Percentiles rank a stretch among this genome's conserved stretches.
Evolutionary conservation across 257 asterid species (phyloP).

Genomic region (Jaltomata sinuosa): DNA sequence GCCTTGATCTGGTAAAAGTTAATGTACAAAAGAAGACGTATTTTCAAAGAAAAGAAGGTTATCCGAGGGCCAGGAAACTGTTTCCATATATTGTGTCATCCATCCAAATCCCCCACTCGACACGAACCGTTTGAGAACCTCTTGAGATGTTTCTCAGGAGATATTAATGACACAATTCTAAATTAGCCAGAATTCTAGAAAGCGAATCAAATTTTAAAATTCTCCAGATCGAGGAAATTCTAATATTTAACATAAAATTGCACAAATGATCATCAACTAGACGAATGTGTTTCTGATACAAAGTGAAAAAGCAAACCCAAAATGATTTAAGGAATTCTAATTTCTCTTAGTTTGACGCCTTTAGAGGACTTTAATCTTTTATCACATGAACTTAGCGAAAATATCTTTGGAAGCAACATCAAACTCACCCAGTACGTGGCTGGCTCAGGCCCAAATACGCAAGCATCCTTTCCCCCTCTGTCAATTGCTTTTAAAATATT

Average conservation of each 20-base stretch:
- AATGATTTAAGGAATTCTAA: not conserved
- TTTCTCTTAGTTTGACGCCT: not conserved
- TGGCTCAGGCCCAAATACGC: constrained; percentile 48
- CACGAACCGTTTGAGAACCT: not conserved
- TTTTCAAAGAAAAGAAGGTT: not conserved
- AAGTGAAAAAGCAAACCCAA: not conserved
- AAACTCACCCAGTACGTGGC: constrained; percentile 88
- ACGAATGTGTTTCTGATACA: not conserved
- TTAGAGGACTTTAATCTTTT: not conserved
- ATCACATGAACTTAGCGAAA: not conserved
- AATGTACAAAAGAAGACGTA: not conserved
- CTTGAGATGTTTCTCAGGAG: not conserved
- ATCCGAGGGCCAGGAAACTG: not conserved
- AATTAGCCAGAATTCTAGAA: not conserved
- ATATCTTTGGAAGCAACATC: not conserved
- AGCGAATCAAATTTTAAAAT: not conserved
- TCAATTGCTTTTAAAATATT: constrained; percentile 75
- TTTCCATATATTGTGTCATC: not conserved
- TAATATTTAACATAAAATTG: not conserved
- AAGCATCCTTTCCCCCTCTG: constrained; percentile 85
- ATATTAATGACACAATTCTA: not conserved
- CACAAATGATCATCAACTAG: not conserved
- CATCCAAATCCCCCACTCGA: not conserved
- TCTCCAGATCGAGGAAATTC: not conserved
- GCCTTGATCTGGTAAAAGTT: not conserved